phyloP scores from a whole-genome alignment of 208 protist species.

The Leishmania turanica region DNA sequence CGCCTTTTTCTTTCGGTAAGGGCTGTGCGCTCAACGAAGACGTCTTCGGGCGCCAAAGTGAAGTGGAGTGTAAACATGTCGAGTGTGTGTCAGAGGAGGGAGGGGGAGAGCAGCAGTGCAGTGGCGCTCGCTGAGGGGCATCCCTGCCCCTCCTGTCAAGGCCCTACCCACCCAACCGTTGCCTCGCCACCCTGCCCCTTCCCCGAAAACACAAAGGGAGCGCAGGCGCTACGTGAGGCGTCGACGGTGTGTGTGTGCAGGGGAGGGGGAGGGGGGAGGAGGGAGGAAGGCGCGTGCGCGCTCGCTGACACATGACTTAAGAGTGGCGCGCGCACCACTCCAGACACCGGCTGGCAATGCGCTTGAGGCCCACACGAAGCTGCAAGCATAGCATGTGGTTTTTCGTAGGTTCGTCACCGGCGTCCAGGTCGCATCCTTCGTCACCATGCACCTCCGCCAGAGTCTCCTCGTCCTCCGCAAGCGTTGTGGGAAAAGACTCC shows the following conservation, averaged over 20 bases:
- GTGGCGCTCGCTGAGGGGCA: too few relatives aligned
- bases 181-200: not conserved
- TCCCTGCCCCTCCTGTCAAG: not conserved
- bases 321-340: conserved; percentile 46
- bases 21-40: not conserved
- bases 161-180: not conserved
- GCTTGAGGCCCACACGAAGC: conserved; percentile 77
- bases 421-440: conserved; percentile 7
- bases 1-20: not conserved
- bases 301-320: not conserved
- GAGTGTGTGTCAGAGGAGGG: not conserved
- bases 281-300: not conserved
- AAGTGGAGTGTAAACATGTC: not conserved
- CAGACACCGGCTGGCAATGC: conserved; percentile 56
- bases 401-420: conserved; percentile 11
- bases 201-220: not conserved
- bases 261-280: not conserved
- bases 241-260: not conserved
- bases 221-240: not conserved
- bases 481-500: conserved; percentile 57
- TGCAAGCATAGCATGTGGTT: conserved; percentile 59
- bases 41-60: not conserved
- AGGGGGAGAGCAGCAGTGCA: not conserved
- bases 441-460: conserved; percentile 32
- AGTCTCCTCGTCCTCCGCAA: conserved; percentile 64